Evolutionary conservation across 441 rosid species (phyloP), one percentile per base, ranked within the genome.

Genomic region (Corymbia citriodora): DNA sequence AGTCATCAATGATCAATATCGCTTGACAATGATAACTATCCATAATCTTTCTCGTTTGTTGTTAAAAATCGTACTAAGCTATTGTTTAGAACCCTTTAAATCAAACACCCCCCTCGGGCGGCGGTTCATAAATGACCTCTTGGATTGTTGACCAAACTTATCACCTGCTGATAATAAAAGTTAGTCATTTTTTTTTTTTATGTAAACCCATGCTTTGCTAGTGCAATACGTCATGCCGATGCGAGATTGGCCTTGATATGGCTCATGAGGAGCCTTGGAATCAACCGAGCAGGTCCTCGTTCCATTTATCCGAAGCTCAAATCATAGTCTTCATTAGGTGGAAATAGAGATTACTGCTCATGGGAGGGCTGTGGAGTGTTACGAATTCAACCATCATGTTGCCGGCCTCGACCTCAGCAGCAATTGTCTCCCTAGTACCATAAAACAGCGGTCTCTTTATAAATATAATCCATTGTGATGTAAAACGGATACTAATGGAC

Each of bases 341-440:
- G 31, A 48, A 53, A 53, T 3, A 85, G 45, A 2, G 89, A 93
- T 52, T 93, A 93, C 40, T 92, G 93, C 53, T 79, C 88, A 4
- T 92, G 94, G 93, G 92, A 89, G 3, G 94, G 16, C 93, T 59
- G 85, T 92, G 15, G 57, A 74, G 33, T 93, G 94, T 12, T 54
- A 92, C 31, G 9, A 63, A 15, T 31, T 52, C 52, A 88, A 90
- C 3, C 91, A 92, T 45, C 90, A 92, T 19, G 93, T 92, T 11
- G 87, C 90, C 0, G 83, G 79, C 31, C 92, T 94, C 29, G 87
- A 94, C 65, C 89, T 92, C 19, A 33, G 54, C 3, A 54, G 88
- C 25, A 88, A 87, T 68, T 92, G 89, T 8, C 91, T 93, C 10
- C 55, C 15, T 19, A 88, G 31, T 27, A 90, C 57, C 45, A 33